Conservation (phyloP, 192 early-diverging fungal genomes). For the Backusella liffmaniae region DNA sequence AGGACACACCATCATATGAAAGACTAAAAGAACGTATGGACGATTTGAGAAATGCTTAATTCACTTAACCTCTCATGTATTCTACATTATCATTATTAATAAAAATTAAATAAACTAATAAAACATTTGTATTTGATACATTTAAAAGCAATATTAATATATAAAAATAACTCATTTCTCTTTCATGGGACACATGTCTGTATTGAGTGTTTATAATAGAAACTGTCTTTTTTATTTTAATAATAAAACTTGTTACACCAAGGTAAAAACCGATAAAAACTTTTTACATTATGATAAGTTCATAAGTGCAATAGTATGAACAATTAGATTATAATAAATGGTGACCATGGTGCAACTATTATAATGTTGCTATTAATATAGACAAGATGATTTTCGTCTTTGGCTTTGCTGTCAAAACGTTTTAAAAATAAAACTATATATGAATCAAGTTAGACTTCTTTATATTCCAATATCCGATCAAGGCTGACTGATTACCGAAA, state of each 20-base stretch:
- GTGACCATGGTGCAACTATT: neutral
- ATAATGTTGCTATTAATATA: neutral
- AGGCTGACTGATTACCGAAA: slow-evolving; percentile 5
- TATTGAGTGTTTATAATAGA: neutral
- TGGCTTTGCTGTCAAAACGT: neutral
- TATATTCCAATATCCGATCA: neutral
- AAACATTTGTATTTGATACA: neutral
- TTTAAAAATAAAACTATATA: neutral
- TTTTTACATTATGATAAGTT: neutral
- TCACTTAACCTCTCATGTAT: neutral
- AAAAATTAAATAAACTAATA: slow-evolving; percentile 3
- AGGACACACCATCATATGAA: slow-evolving; percentile 58
- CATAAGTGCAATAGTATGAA: neutral
- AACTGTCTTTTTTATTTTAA: neutral
- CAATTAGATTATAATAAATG: neutral
- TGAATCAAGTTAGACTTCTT: neutral
- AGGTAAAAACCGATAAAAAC: neutral
- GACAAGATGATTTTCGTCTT: neutral
- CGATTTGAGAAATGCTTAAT: slow-evolving; percentile 32
- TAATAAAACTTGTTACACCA: neutral
- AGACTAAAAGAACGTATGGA: slow-evolving; percentile 61
- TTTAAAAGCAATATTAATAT: neutral
- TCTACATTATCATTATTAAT: neutral
- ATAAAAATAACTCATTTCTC: neutral
- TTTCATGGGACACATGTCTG: neutral